A percentile compares a stretch with the other conserved stretches of the same genome.
Conservation (phyloP, 495 filamentous ascomycete species). For the Hypoxylon trugodes region DNA sequence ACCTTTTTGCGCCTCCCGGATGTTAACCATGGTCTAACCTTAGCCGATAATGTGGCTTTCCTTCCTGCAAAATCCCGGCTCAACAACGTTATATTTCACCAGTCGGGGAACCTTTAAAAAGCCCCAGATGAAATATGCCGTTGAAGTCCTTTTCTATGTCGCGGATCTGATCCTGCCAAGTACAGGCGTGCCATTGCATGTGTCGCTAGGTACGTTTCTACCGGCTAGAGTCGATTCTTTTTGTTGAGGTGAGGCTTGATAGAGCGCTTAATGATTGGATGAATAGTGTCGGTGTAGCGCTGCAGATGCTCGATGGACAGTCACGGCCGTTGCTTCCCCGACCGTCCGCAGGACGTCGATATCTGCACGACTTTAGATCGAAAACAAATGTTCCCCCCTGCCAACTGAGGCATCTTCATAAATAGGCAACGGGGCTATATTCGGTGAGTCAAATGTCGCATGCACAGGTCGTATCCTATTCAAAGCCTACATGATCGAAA, state of each 20-base stretch:
- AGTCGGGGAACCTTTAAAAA: conserved; percentile 3
- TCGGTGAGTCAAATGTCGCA: conserved; percentile 8
- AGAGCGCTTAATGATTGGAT: conserved; percentile 29
- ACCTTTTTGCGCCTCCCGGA: conserved; percentile 10
- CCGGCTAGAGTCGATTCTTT: conserved; percentile 16
- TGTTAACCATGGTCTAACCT: conserved; percentile 1
- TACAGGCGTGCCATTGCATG: conserved; percentile 7
- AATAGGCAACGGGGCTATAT: background rate
- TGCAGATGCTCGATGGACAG: conserved; percentile 20
- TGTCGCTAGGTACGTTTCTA: conserved; percentile 13
- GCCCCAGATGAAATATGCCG: conserved; percentile 7
- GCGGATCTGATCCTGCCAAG: conserved; percentile 9
- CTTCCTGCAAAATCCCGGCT: conserved; percentile 21
- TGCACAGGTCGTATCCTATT: conserved; percentile 1
- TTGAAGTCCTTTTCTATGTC: no score
- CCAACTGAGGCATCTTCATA: background rate
- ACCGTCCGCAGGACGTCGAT: conserved; percentile 1
- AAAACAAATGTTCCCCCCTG: background rate
- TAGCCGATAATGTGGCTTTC: conserved; percentile 11
- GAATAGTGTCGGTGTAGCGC: conserved; percentile 26
- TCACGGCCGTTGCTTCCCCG: conserved; percentile 10
- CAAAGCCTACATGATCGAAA: conserved; percentile 13
- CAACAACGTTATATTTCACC: conserved; percentile 3
- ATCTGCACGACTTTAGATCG: no score
- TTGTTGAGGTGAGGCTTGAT: conserved; percentile 34